These are phyloP conservation scores for Penicillium sp. DNA, from an alignment of 2,329 filamentous ascomycete species.

Conservation along the genomic window DNA sequence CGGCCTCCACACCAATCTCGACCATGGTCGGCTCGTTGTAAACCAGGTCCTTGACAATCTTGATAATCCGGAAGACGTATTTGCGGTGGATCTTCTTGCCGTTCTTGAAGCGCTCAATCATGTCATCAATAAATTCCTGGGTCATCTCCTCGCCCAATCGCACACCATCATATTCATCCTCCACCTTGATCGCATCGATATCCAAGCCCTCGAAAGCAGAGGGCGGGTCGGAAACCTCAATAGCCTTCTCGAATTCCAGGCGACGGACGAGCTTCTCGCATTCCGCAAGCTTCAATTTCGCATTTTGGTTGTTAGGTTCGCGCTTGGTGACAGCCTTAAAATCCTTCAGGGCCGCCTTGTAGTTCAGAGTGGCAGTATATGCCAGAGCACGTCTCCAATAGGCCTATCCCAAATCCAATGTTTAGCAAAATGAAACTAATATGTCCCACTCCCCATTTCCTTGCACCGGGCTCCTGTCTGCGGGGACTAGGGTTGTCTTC, in stretches of 20 bases:
- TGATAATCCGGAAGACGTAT: conserved; percentile 95
- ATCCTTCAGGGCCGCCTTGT: conserved; percentile 85
- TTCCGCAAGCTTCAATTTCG: conserved; percentile 85
- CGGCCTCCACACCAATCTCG: conserved; percentile 79
- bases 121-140: conserved; percentile 94
- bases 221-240: conserved; percentile 88
- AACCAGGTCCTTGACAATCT: conserved; percentile 86
- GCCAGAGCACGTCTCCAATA: conserved; percentile 93
- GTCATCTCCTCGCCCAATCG: conserved; percentile 82
- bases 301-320: conserved; percentile 86
- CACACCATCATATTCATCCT: conserved; percentile 83
- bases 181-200: conserved; percentile 80
- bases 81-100: conserved; percentile 95
- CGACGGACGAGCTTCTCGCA: conserved; percentile 95
- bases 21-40: conserved; percentile 97
- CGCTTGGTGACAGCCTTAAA: conserved; percentile 90
- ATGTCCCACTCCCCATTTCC: neutral
- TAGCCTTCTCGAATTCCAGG: conserved; percentile 90
- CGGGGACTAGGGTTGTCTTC: neutral
- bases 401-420: conserved; percentile 60
- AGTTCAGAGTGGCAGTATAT: conserved; percentile 86
- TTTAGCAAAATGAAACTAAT: neutral
- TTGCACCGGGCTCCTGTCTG: neutral
- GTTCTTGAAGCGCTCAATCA: conserved; percentile 93
- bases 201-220: conserved; percentile 91